These are phyloP conservation scores for Eucalyptus urophylla DNA, from an alignment of 345 rosid species.

Conservation along the genomic window DNA sequence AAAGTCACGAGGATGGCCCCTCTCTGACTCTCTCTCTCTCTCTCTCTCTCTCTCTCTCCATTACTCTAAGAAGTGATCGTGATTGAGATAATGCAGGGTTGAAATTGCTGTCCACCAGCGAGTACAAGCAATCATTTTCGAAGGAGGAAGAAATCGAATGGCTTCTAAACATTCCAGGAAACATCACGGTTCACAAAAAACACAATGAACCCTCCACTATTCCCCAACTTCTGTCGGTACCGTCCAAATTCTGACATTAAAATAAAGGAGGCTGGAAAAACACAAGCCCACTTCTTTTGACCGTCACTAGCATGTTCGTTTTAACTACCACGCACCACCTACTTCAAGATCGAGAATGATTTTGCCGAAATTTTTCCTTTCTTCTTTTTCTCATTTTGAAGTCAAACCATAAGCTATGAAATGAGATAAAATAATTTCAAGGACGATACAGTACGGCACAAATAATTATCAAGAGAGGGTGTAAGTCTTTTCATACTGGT, in stretches of 20 bases:
- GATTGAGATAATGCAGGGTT: not conserved
- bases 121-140: not conserved
- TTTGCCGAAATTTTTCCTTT: not conserved
- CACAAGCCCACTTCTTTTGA: not conserved
- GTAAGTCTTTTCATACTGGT: not conserved
- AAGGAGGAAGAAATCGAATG: not conserved
- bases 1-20: not conserved
- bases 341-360: not conserved
- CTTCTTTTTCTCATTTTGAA: not conserved
- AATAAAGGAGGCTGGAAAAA: not conserved
- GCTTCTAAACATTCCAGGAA: not conserved
- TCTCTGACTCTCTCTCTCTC: not conserved
- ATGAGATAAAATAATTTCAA: not conserved
- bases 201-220: not conserved
- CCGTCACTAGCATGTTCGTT: not conserved
- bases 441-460: not conserved
- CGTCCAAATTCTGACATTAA: not conserved
- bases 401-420: not conserved
- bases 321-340: not conserved
- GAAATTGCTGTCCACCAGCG: not conserved
- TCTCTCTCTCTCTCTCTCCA: not conserved
- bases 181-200: not conserved
- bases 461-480: not conserved
- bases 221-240: not conserved
- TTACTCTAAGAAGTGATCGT: not conserved